Conservation (phyloP, 1,284 basidiomycete genomes). For the Moesziomyces antarcticus region DNA sequence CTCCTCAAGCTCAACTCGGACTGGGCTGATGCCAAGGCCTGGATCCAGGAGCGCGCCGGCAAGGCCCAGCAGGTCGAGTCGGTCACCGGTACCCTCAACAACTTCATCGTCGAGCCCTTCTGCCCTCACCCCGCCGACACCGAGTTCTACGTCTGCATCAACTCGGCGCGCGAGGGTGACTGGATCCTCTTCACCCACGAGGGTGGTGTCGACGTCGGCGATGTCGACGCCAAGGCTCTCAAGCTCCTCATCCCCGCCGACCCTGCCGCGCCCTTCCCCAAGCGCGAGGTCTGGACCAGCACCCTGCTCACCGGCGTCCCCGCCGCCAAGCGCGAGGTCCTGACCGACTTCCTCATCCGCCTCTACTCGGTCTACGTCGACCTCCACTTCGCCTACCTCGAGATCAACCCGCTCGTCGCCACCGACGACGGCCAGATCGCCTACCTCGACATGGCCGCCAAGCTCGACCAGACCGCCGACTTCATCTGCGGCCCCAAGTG, state of each 20-base stretch:
- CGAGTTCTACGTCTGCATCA: constrained; percentile 99
- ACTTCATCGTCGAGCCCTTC: constrained; percentile 98
- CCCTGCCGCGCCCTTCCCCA: constrained; percentile 80
- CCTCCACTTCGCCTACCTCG: constrained; percentile 86
- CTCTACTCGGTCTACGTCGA: constrained; percentile 98
- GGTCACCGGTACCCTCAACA: constrained; percentile 92
- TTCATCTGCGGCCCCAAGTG: constrained; percentile 98
- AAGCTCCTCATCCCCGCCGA: constrained; percentile 84
- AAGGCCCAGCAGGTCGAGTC: constrained; percentile 95
- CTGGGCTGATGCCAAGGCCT: constrained; percentile 78
- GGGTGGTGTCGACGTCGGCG: constrained; percentile 97
- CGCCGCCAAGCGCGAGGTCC: constrained; percentile 59
- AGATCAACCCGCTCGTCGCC: constrained; percentile 98
- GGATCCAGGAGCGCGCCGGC: constrained; percentile 90
- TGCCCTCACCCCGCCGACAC: constrained; percentile 91
- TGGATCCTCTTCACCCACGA: constrained; percentile 98
- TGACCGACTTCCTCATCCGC: constrained; percentile 84
- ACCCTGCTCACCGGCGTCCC: constrained; percentile 58
- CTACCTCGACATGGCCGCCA: constrained; percentile 99
- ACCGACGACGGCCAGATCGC: constrained; percentile 87
- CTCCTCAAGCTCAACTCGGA: constrained; percentile 90
- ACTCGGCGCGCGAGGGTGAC: constrained; percentile 93
- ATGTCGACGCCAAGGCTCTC: constrained; percentile 97
- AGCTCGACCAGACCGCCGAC: constrained; percentile 96
- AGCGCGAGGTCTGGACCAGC: constrained; percentile 75